Base-by-base conservation (phyloP, 2,329 filamentous ascomycete genomes). In the Geosmithia putterillii region DNA sequence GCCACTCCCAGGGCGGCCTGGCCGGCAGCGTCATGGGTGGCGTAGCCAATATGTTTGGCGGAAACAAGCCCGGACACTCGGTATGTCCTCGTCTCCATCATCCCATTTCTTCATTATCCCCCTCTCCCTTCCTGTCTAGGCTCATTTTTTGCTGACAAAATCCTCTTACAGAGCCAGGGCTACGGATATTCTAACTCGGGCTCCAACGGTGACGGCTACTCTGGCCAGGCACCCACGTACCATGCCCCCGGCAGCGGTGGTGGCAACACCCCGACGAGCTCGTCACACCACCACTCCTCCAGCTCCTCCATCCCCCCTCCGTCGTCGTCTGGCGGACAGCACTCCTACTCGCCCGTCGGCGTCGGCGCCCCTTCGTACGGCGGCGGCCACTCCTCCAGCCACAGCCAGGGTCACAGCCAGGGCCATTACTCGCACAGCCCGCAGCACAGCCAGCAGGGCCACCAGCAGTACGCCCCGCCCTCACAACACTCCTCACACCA, bases 161-260 rank as follows among this genome's bases (percentile, higher is more conserved):
- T 21, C 36, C 37, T 3, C 41, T 28, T 23, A 22, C 48, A 73
- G 65, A 64, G 65, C 46, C 70, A 77, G 49, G 74, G 71, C 54
- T 86, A 74, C 55, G 81, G 79, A 25, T 83, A 83, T 57, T 76
- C 75, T 19, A 73, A 73, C 52, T 58, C 67, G 3, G 71, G 70
- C 38, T 65, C 71, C 38, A 57, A 69, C 47, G 71, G 73, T n/a
- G n/a, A n/a, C 38, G 67, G 69, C 34, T 86, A 84, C 57, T 71
- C 65, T 47, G 81, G 79, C 44, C 67, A 74, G 45, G 76, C 79
- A 35, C 81, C 81, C 12, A 64, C 60, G 5, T 65, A 65, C 46
- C 56, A 64, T 17, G 61, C 63, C 9, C 54, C 59, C 10, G 55
- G 51, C 22, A 44, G 52, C 21, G 50, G 52, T 35, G 52, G 55